A percentile compares a stretch with the other conserved stretches of the same genome.
Evolutionary conservation across 2,329 filamentous ascomycete genomes (phyloP).

Genomic region (Penicillium vulpinum): DNA sequence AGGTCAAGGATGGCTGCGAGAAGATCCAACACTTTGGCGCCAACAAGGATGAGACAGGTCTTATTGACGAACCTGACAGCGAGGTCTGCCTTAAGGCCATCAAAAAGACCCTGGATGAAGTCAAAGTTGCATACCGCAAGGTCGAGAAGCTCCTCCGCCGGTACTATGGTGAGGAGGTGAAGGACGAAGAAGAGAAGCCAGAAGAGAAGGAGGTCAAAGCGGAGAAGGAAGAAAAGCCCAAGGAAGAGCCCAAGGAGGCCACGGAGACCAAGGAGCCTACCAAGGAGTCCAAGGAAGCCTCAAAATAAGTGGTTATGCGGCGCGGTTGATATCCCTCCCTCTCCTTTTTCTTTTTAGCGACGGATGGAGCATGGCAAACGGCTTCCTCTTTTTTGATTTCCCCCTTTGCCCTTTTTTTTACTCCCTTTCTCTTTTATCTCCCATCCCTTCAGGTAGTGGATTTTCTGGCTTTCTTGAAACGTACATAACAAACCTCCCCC

Average conservation of each 20-base stretch:
- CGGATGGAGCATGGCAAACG: slow-evolving; percentile 30
- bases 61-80: slow-evolving; percentile 64
- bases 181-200: slow-evolving; percentile 13
- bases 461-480: slow-evolving; percentile 10
- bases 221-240: slow-evolving; percentile 3
- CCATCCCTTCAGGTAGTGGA: background rate
- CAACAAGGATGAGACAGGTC: slow-evolving; percentile 75
- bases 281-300: slow-evolving; percentile 7
- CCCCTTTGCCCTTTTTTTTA: slow-evolving; percentile 9
- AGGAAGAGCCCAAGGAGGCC: slow-evolving; percentile 4
- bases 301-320: slow-evolving; percentile 11
- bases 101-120: slow-evolving; percentile 65
- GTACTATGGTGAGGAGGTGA: slow-evolving; percentile 62
- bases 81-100: slow-evolving; percentile 69
- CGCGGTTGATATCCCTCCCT: slow-evolving; percentile 14
- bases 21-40: slow-evolving; percentile 94
- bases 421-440: slow-evolving; percentile 7
- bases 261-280: slow-evolving; percentile 2
- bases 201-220: slow-evolving; percentile 8
- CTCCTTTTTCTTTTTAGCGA: slow-evolving; percentile 25
- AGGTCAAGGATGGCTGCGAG: slow-evolving; percentile 90
- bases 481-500: slow-evolving; percentile 18
- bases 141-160: slow-evolving; percentile 68
- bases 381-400: slow-evolving; percentile 24
- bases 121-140: slow-evolving; percentile 74